A percentile compares a stretch with the other conserved stretches of the same genome.
These are phyloP conservation scores for Trichoderma brevicompactum DNA, from an alignment of 2,329 filamentous ascomycete species.

Conservation along the genomic window DNA sequence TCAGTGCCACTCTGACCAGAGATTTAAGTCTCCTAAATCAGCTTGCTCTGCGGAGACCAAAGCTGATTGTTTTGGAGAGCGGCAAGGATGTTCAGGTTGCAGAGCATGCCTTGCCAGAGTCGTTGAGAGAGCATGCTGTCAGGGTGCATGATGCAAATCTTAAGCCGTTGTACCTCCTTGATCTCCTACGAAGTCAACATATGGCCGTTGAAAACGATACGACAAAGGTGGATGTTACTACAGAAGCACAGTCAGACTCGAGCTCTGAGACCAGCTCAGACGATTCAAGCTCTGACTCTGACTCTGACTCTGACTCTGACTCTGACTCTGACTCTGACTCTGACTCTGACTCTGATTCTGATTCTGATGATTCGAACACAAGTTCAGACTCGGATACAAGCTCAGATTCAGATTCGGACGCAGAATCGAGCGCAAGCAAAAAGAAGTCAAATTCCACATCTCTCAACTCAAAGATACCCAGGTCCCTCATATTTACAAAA, in stretches of 20 bases:
- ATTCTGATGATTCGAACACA: constrained; percentile 41
- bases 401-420: constrained; percentile 42
- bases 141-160: constrained; percentile 70
- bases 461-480: constrained; percentile 40
- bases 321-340: constrained; percentile 44
- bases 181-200: constrained; percentile 66
- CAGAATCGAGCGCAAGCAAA: background rate
- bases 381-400: constrained; percentile 43
- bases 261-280: constrained; percentile 46
- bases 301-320: constrained; percentile 41
- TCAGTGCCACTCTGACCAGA: constrained; percentile 90
- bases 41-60: constrained; percentile 73
- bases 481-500: constrained; percentile 82
- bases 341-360: constrained; percentile 42
- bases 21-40: constrained; percentile 80
- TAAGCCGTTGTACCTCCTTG: constrained; percentile 84
- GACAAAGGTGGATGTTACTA: background rate
- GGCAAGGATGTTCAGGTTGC: constrained; percentile 48
- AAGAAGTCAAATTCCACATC: background rate
- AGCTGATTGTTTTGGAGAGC: constrained; percentile 74
- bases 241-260: constrained; percentile 37
- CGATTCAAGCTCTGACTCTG: constrained; percentile 38
- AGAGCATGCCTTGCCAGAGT: constrained; percentile 62
- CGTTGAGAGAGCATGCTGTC: constrained; percentile 67
- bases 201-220: constrained; percentile 41